Percentiles rank a stretch among this genome's conserved stretches.
phyloP scores from a whole-genome alignment of 2,329 filamentous ascomycete species.

The Fusarium bulbicola region DNA sequence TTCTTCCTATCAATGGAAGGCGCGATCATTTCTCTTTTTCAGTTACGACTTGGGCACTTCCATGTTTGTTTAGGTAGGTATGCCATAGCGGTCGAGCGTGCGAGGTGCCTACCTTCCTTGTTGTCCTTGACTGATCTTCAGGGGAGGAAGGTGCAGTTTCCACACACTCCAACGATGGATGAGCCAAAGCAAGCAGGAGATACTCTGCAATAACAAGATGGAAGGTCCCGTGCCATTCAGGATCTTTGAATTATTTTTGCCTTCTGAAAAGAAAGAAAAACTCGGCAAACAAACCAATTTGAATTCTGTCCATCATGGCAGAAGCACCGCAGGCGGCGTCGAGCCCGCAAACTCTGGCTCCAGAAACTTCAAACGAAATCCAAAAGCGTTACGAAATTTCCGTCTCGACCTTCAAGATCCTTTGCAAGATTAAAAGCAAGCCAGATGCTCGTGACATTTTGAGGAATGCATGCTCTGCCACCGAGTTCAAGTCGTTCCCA shows the following conservation, averaged over 20 bases:
- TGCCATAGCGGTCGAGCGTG: neutral
- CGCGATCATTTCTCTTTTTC: neutral
- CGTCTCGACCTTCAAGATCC: slow-evolving; percentile 43
- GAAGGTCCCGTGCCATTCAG: neutral
- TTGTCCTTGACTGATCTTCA: neutral
- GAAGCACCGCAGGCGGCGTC: neutral
- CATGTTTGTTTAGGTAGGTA: too few relatives aligned
- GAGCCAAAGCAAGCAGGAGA: neutral
- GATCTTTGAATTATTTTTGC: too few relatives aligned
- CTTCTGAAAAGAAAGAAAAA: neutral
- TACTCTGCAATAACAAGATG: neutral
- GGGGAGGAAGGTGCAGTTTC: neutral
- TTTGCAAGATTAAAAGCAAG: slow-evolving; percentile 38
- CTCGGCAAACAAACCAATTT: neutral
- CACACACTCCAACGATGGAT: neutral
- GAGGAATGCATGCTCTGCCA: slow-evolving; percentile 50
- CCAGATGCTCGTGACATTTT: slow-evolving; percentile 49
- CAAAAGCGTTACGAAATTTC: slow-evolving; percentile 49
- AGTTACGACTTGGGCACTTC: neutral
- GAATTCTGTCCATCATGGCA: neutral
- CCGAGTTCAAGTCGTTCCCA: slow-evolving; percentile 50
- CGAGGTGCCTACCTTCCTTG: neutral
- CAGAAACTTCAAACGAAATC: slow-evolving; percentile 39
- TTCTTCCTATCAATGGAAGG: neutral
- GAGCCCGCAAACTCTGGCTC: neutral